Evolutionary conservation across 495 filamentous ascomycete genomes (phyloP), one percentile per base, ranked within the genome.

Genomic region (Chaetomium tenue): DNA sequence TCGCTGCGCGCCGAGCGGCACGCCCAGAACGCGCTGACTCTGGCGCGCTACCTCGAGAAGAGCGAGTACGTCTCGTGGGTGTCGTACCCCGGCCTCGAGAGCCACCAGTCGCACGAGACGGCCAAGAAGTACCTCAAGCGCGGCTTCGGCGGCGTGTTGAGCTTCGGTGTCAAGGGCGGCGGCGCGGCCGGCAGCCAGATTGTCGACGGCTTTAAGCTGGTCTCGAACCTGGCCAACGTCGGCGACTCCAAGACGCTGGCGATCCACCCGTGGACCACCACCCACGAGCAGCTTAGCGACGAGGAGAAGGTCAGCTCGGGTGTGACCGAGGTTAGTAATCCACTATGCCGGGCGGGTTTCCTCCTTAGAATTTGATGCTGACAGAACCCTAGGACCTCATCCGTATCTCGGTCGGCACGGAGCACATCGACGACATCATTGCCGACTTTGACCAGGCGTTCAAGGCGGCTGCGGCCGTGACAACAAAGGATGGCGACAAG

Each of bases 361-460:
- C 33, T 37, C 33, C 28, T 30, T 30, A 6, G 6, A 30, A 37
- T 11, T 12, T 11, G 33, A 37, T 37, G 33, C 33, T 37, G 33
- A 37, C 33, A 37, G 33, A 37, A 37, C 13, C 0, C 22, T 39
- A 78, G 79, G 94, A 98, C 75, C 85, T 90, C 15, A 97, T 98
- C 78, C 89, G 94, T 63, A 95, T 98, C 72, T 98, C 95, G 0
- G 93, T 98, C 66, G 94, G 94, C 53, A 96, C 89, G 0, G 94
- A 98, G 80, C 91, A 98, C 76, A 96, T 98, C 70, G 93, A 97
- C 78, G 94, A 98, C 72, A 98, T 98, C 69, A 93, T 98, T 72
- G 88, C 86, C 57, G 94, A 98, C 77, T 98, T 98, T 72, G 87
- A 91, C 71, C 95, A 98, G 77, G 89, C 92, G 0, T 96, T 98